These are phyloP conservation scores for Clarkia xantiana DNA, from an alignment of 345 rosid genomes.

Conservation along the genomic window DNA sequence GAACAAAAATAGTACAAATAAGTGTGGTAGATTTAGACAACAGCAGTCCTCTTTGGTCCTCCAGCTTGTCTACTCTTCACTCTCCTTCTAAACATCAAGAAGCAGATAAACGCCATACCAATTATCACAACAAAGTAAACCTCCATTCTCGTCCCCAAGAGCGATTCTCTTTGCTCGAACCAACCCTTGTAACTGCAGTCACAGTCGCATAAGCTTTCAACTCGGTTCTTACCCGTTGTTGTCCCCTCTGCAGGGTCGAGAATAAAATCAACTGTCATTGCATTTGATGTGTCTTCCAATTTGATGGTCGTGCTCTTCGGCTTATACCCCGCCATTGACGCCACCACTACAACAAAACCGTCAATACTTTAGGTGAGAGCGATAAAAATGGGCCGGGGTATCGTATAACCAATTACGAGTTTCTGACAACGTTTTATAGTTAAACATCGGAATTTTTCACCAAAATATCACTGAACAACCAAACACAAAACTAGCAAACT, in stretches of 20 bases:
- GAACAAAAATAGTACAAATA: too few relatives aligned
- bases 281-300: conserved; percentile 35
- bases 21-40: conserved; percentile 12
- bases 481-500: too few relatives aligned
- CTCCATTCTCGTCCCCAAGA: conserved; percentile 33
- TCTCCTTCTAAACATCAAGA: conserved; percentile 39
- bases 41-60: conserved; percentile 14
- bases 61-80: conserved; percentile 34
- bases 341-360: conserved; percentile 34
- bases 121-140: conserved; percentile 28
- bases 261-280: conserved; percentile 53
- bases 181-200: conserved; percentile 14
- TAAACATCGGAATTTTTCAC: too few relatives aligned
- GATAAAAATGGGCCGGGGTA: too few relatives aligned
- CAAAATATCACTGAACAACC: too few relatives aligned
- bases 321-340: conserved; percentile 57
- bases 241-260: conserved; percentile 43
- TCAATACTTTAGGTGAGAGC: neutral
- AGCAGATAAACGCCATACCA: conserved; percentile 32
- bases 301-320: conserved; percentile 45
- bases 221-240: conserved; percentile 12
- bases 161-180: conserved; percentile 14
- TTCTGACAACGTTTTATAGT: too few relatives aligned
- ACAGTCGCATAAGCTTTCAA: conserved; percentile 31
- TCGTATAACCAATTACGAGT: too few relatives aligned